Conservation (phyloP, 106 monocot genomes). For the Agapanthus africanus region DNA sequence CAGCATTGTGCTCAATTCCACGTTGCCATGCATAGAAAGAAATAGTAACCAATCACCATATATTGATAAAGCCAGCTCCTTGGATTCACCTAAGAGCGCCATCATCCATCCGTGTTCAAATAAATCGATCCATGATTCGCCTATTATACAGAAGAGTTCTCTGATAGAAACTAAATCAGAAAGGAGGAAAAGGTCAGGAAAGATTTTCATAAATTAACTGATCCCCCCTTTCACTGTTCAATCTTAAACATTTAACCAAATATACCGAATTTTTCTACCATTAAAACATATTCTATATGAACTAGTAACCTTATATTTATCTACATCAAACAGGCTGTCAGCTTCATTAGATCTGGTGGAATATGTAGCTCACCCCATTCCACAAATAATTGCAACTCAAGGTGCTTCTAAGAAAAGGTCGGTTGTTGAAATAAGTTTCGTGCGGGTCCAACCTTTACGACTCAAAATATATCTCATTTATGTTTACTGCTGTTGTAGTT, state of each 20-base stretch:
- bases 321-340: neutral
- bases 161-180: constrained; percentile 6
- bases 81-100: neutral
- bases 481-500: neutral
- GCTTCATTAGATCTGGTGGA: neutral
- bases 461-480: neutral
- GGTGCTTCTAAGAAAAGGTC: constrained; percentile 24
- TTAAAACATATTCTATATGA: neutral
- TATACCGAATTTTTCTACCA: neutral
- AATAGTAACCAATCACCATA: neutral
- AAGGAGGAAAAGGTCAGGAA: constrained; percentile 14
- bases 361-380: neutral
- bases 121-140: neutral
- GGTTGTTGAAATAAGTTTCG: too few species aligned
- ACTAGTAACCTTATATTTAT: neutral
- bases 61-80: constrained; percentile 3
- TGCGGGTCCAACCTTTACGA: too few species aligned
- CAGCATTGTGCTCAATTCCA: neutral
- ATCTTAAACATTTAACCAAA: neutral
- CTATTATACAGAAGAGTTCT: constrained; percentile 7
- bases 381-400: too few species aligned
- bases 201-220: neutral
- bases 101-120: neutral
- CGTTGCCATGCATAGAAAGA: neutral
- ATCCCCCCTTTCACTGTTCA: neutral